Evolutionary conservation across 2,329 filamentous ascomycete genomes (phyloP).

Genomic region (Reticulascus tulasneorum): DNA sequence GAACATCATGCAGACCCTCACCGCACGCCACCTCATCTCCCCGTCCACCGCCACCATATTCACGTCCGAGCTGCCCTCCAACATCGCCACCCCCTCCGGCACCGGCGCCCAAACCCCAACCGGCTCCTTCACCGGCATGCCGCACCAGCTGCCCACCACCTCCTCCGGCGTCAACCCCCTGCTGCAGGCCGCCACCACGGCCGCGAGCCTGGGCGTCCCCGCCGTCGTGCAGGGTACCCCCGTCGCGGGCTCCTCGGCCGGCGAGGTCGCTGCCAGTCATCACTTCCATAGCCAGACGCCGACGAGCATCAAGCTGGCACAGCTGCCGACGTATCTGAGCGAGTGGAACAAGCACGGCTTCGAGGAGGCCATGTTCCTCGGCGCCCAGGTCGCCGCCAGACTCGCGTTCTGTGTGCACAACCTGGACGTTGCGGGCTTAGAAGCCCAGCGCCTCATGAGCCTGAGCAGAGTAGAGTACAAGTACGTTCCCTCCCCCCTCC

Average conservation of each 20-base stretch:
- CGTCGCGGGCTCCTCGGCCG: conserved; percentile 35
- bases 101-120: conserved; percentile 91
- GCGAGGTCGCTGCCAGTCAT: conserved; percentile 31
- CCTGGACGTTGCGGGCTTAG: conserved; percentile 46
- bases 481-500: conserved; percentile 33
- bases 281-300: conserved; percentile 69
- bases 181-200: conserved; percentile 83
- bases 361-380: conserved; percentile 83
- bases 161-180: conserved; percentile 76
- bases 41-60: conserved; percentile 94
- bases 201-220: conserved; percentile 47
- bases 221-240: conserved; percentile 26
- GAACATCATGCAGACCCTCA: conserved; percentile 75
- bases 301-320: conserved; percentile 74
- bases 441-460: conserved; percentile 53
- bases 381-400: conserved; percentile 76
- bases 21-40: conserved; percentile 81
- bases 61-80: conserved; percentile 92
- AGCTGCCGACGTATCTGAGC: conserved; percentile 77
- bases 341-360: conserved; percentile 81
- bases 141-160: conserved; percentile 43
- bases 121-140: conserved; percentile 49
- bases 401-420: conserved; percentile 58
- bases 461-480: conserved; percentile 58
- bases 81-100: conserved; percentile 83